Conservation (phyloP, 164 flowering plant genomes). For the Protea cynaroides region DNA sequence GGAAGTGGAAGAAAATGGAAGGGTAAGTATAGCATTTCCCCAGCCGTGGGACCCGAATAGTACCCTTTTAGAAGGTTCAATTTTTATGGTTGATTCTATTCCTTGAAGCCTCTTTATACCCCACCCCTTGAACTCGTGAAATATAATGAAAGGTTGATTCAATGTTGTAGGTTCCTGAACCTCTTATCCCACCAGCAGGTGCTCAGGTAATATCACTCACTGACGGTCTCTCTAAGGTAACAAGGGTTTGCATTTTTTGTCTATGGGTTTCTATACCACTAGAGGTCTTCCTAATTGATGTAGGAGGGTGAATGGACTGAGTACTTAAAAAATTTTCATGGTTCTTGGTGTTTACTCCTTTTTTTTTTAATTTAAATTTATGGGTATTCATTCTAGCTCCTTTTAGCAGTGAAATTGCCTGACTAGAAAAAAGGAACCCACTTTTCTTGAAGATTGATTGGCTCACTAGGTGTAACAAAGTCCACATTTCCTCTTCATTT, state of each 20-base stretch:
- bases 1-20: constrained; percentile 97
- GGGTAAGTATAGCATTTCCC: constrained; percentile 48
- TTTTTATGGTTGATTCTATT: constrained; percentile 66
- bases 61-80: constrained; percentile 2
- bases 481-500: too few relatives aligned
- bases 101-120: constrained; percentile 19
- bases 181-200: constrained; percentile 91
- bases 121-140: constrained; percentile 12
- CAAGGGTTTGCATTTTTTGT: background rate
- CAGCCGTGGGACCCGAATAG: background rate
- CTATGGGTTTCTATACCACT: background rate
- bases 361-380: too few relatives aligned
- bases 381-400: too few relatives aligned
- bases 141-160: constrained; percentile 7
- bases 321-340: too few relatives aligned
- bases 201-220: constrained; percentile 96
- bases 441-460: too few relatives aligned
- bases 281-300: background rate
- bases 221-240: constrained; percentile 93
- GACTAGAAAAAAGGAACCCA: too few relatives aligned
- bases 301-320: too few relatives aligned
- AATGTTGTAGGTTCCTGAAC: constrained; percentile 75
- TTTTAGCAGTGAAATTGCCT: too few relatives aligned
- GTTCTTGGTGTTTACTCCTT: too few relatives aligned
- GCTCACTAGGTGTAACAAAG: too few relatives aligned